Evolutionary conservation across 331 rosid genomes (phyloP), one percentile per base, ranked within the genome.

Genomic region (Dryas integrifolia): DNA sequence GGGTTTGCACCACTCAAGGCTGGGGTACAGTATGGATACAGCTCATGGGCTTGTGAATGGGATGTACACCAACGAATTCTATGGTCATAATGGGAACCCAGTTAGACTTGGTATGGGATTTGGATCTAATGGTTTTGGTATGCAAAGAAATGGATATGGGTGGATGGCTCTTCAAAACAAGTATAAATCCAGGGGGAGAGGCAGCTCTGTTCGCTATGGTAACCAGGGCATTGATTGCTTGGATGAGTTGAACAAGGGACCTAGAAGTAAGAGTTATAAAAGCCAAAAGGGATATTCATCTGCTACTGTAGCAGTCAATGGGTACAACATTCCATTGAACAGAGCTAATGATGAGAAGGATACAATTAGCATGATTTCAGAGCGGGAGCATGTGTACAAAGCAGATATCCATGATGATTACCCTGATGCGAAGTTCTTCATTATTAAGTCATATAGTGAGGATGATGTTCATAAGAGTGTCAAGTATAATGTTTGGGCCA

Each of bases 241-340:
- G 82, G 89, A 92, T 81, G 98, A 92, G 73, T 77, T 92, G 82
- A 90, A 87, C 70, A 79, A 87, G 74, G 98, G 98, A 13, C 97
- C 98, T 9, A 84, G 98, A 80, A 95, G 91, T 60, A 92, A 90
- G 85, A 82, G 88, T 8, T 67, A 73, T 26, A 88, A 88, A 76
- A 88, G 80, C 80, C 86, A 89, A 58, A 89, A 85, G 55, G 84
- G 83, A 69, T 87, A 82, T 74, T 65, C 77, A n/a, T 84, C 92
- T 14, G 60, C 66, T 38, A 5, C 76, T 43, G 50, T 87, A 7
- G 81, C 89, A 5, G 87, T 80, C 1, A 87, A 91, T 61, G 98
- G 86, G 15, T 86, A 75, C 73, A 87, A 57, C 62, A 49, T 80
- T 18, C 83, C 81, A 1, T 30, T 58, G 67, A 8, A 67, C 57